phyloP scores from a whole-genome alignment of 257 asterid genomes.

The Solanum etuberosum region DNA sequence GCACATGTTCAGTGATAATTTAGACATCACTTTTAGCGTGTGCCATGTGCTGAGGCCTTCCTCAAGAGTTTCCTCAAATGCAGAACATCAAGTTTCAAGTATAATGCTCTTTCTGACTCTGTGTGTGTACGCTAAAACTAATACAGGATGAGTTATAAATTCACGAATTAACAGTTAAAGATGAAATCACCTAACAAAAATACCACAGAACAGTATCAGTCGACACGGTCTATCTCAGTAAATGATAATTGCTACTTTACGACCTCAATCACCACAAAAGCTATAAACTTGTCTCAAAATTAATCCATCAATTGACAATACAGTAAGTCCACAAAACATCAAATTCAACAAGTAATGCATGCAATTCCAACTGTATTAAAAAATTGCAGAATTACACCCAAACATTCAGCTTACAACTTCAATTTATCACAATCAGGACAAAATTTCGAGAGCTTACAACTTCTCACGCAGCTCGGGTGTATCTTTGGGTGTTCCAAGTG shows the following conservation, averaged over 20 bases:
- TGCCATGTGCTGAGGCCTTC: not conserved
- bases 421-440: not conserved
- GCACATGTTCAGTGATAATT: not conserved
- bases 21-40: not conserved
- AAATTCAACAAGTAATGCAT: not conserved
- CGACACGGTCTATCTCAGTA: not conserved
- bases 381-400: not conserved
- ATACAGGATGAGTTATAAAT: not conserved
- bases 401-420: not conserved
- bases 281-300: not conserved
- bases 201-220: not conserved
- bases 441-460: constrained; percentile 39
- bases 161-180: not conserved
- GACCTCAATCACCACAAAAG: not conserved
- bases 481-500: constrained; percentile 94
- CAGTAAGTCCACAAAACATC: not conserved
- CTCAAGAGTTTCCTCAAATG: not conserved
- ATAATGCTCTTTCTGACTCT: not conserved
- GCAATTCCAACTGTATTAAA: not conserved
- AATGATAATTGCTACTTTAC: not conserved
- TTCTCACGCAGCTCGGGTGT: constrained; percentile 93
- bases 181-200: not conserved
- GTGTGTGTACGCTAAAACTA: not conserved
- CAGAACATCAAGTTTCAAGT: not conserved
- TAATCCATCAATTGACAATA: not conserved